phyloP scores from a whole-genome alignment of 2,329 filamentous ascomycete species.

The Botrytis aclada region DNA sequence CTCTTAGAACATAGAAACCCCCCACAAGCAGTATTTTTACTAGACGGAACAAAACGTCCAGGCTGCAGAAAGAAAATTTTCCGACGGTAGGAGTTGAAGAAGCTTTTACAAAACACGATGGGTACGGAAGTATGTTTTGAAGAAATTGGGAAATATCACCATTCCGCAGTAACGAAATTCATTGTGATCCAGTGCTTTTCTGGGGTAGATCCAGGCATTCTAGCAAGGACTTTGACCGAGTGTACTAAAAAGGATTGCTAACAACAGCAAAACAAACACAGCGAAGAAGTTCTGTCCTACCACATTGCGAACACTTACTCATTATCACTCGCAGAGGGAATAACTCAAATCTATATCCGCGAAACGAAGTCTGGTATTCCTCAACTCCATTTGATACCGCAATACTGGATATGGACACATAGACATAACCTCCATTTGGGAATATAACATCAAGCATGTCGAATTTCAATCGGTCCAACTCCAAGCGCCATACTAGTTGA shows the following conservation, averaged over 20 bases:
- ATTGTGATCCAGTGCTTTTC: not conserved
- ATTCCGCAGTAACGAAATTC: too few relatives aligned
- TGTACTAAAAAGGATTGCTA: not conserved
- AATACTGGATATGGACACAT: slow-evolving; percentile 2
- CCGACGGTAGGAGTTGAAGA: not conserved
- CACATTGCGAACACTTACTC: not conserved
- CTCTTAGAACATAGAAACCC: too few relatives aligned
- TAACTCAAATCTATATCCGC: not conserved
- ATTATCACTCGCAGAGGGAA: not conserved
- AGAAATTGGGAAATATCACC: not conserved
- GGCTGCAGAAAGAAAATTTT: not conserved
- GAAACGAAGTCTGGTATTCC: slow-evolving; percentile 3
- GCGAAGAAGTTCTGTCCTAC: not conserved
- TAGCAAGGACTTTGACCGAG: not conserved
- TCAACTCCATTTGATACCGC: slow-evolving; percentile 1
- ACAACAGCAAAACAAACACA: not conserved
- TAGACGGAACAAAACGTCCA: not conserved
- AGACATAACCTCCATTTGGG: not conserved
- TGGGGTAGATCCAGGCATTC: not conserved
- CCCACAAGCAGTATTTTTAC: too few relatives aligned
- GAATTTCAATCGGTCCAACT: not conserved
- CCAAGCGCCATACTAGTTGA: slow-evolving; percentile 10
- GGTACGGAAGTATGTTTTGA: not conserved
- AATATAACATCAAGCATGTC: not conserved
- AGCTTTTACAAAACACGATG: not conserved